Evolutionary conservation across 768 basidiomycete species (phyloP).

Genomic region (Tricholoma sp.): DNA sequence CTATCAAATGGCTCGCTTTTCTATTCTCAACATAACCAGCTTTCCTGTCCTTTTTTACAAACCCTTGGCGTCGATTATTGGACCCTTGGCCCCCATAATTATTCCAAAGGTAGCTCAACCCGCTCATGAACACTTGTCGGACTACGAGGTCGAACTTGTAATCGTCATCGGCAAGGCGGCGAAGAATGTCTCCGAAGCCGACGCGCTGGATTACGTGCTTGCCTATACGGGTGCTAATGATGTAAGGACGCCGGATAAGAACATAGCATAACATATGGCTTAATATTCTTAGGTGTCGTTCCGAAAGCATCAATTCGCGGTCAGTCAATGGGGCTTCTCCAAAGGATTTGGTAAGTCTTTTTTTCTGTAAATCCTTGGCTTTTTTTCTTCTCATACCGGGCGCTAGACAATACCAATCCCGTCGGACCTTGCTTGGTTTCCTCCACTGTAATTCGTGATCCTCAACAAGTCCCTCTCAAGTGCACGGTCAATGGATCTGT

Average conservation of each 20-base stretch:
- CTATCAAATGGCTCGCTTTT: background rate
- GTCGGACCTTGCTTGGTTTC: constrained; percentile 81
- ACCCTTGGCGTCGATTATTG: constrained; percentile 64
- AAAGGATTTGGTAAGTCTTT: constrained; percentile 69
- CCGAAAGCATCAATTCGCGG: constrained; percentile 74
- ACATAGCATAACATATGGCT: background rate
- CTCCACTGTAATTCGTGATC: constrained; percentile 55
- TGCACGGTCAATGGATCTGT: constrained; percentile 60
- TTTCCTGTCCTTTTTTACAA: constrained; percentile 80
- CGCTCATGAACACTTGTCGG: constrained; percentile 62
- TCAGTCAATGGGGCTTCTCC: constrained; percentile 85
- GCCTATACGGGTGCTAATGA: constrained; percentile 82
- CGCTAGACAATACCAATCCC: constrained; percentile 61
- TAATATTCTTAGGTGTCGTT: constrained; percentile 59
- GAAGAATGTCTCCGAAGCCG: constrained; percentile 72
- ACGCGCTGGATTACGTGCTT: constrained; percentile 83
- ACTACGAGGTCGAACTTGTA: constrained; percentile 79
- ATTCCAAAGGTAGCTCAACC: constrained; percentile 71
- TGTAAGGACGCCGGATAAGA: constrained; percentile 29
- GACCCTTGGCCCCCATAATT: constrained; percentile 58
- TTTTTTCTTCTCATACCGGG: background rate
- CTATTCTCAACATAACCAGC: constrained; percentile 24
- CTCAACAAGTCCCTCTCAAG: constrained; percentile 59
- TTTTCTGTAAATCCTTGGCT: background rate
- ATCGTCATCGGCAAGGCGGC: constrained; percentile 81